Base-by-base conservation (phyloP, 179 eudicot species). In the Pouteria campechiana region DNA sequence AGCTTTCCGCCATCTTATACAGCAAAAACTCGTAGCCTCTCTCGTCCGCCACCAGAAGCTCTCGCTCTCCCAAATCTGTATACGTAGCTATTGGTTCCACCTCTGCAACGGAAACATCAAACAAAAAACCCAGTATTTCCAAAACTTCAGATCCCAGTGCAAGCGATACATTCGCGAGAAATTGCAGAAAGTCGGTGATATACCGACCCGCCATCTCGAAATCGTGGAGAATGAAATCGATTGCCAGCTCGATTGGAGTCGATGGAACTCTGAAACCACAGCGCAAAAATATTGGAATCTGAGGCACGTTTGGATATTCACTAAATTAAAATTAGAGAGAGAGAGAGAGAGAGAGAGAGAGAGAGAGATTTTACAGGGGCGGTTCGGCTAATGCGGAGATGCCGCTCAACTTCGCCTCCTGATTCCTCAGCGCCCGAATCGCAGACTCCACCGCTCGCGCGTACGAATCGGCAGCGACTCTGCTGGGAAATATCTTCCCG, bases 161-260 rank as follows among this genome's bases (percentile, higher is more conserved):
- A 45, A 53, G 4, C 9, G 11, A 25, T 38, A 32, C 10, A 9
- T 3, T 45, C 25, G 3, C n/a, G 22, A 5, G 29, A 55, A 30
- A 18, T 27, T 7, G 45, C 19, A 24, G 29, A 28, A 28, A n/a
- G 16, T 7, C 11, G 17, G 35, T 21, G 9, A 0, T 37, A 50
- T 41, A 75, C 59, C 15, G 17, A 86, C 96, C 96, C 37, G 96
- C 93, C 96, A 86, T 86, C 63, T 86, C 96, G 56, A 86, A 86
- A 62, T 86, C 96, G 55, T 86, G 93, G 20, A 86, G 96, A 45
- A 86, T 83, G 68, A 86, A 86, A 65, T 86, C 96, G 57, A 86
- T 83, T 17, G 96, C 96, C 61, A 86, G 58, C 55, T 86, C 96
- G 2, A 86, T 83, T 1, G 96, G 96, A 25, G 86, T 83, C 60